These are phyloP conservation scores for Microcyclosporella mali DNA, from an alignment of 2,329 filamentous ascomycete genomes.

Conservation along the genomic window DNA sequence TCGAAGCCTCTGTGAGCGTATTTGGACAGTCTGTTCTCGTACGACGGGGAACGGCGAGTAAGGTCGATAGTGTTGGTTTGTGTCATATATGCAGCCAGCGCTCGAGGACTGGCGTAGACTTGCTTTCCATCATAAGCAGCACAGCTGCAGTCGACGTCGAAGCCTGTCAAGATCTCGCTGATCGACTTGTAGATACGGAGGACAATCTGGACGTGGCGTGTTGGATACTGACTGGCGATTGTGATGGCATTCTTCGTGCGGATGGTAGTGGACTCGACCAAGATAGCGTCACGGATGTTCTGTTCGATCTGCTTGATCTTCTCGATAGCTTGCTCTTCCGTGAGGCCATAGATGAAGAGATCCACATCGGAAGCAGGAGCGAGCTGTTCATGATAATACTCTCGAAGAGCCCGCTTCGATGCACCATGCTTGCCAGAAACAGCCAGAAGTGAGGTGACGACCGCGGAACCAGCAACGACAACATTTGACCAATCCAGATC, in stretches of 20 bases:
- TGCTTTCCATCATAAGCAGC: slow-evolving; percentile 74
- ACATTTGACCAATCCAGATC: slow-evolving; percentile 80
- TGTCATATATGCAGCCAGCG: slow-evolving; percentile 71
- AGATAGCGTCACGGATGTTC: slow-evolving; percentile 66
- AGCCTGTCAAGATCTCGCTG: slow-evolving; percentile 78
- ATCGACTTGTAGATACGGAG: slow-evolving; percentile 78
- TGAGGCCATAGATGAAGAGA: slow-evolving; percentile 75
- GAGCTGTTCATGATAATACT: slow-evolving; percentile 74
- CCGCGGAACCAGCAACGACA: slow-evolving; percentile 72
- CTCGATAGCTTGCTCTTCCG: slow-evolving; percentile 68
- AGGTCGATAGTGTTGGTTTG: slow-evolving; percentile 78
- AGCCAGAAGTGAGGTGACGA: slow-evolving; percentile 71
- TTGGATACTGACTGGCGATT: slow-evolving; percentile 69
- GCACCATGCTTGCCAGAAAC: slow-evolving; percentile 45
- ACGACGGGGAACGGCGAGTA: slow-evolving; percentile 72
- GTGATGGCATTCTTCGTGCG: slow-evolving; percentile 84
- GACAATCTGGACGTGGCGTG: slow-evolving; percentile 78
- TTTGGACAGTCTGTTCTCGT: slow-evolving; percentile 80
- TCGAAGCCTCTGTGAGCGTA: slow-evolving; percentile 82
- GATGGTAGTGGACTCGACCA: slow-evolving; percentile 77
- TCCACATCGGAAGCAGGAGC: slow-evolving; percentile 83
- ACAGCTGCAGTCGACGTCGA: slow-evolving; percentile 80
- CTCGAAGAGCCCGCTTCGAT: slow-evolving; percentile 37
- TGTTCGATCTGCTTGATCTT: slow-evolving; percentile 80
- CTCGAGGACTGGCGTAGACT: slow-evolving; percentile 72